Conservation (phyloP, 495 filamentous ascomycete genomes). For the Hyaloscypha bicolor region DNA sequence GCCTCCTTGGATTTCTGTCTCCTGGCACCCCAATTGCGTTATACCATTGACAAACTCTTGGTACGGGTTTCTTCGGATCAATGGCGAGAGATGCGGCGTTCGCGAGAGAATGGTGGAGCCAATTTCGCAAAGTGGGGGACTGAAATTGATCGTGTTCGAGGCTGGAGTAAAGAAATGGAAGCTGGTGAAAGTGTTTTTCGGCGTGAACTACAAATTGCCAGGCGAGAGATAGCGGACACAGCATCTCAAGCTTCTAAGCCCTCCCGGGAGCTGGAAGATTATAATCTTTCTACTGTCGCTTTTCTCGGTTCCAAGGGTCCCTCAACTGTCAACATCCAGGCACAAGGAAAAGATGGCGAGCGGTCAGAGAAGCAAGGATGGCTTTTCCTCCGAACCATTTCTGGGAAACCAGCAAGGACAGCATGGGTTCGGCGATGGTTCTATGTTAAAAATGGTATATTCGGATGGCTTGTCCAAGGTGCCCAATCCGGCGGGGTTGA, state of each 20-base stretch:
- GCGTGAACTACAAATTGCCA: slow-evolving; percentile 74
- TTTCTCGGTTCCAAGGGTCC: slow-evolving; percentile 75
- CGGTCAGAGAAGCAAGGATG: slow-evolving; percentile 86
- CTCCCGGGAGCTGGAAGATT: slow-evolving; percentile 91
- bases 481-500: slow-evolving; percentile 83
- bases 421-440: slow-evolving; percentile 92
- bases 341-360: slow-evolving; percentile 30
- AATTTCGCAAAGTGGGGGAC: slow-evolving; percentile 61
- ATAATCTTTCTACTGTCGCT: slow-evolving; percentile 82
- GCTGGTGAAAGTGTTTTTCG: slow-evolving; percentile 74
- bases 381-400: slow-evolving; percentile 80
- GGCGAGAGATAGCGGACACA: slow-evolving; percentile 81
- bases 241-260: slow-evolving; percentile 72
- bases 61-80: slow-evolving; percentile 83
- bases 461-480: slow-evolving; percentile 92
- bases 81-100: slow-evolving; percentile 76
- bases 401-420: slow-evolving; percentile 85
- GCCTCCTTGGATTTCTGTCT: slow-evolving; percentile 93
- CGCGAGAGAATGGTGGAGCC: slow-evolving; percentile 59
- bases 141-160: slow-evolving; percentile 88
- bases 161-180: slow-evolving; percentile 95
- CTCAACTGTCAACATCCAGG: slow-evolving; percentile 53
- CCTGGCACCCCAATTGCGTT: slow-evolving; percentile 78
- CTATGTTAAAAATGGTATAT: slow-evolving; percentile 91
- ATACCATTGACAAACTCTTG: slow-evolving; percentile 80